Evolutionary conservation across 2,329 filamentous ascomycete species (phyloP), one percentile per base, ranked within the genome.

Genomic region (Ophiosphaerella herpotricha): DNA sequence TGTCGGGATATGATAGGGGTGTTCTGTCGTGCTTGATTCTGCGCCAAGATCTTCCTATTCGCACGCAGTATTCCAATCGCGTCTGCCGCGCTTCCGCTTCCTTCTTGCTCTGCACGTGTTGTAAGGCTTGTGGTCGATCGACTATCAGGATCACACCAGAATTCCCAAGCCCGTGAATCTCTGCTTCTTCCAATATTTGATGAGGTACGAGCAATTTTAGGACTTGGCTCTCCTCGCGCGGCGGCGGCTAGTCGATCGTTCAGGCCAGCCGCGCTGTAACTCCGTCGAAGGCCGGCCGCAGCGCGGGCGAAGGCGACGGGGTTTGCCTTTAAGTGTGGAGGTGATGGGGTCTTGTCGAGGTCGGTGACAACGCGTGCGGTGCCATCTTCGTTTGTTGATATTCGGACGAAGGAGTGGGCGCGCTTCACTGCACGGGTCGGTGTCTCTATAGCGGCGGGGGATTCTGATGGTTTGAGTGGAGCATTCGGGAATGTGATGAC

Each of bases 81-180:
- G 31, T 89, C 89, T 52, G 88, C 83, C 46, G 90, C 90, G 36
- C 89, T 92, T 18, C 90, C 90, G 59, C 82, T 90, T 7, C 84
- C 84, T 67, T 95, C 90, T 60, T 90, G 86, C 74, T 93, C 88
- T 8, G 89, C 89, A 59, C 90, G 88, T n/a, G 84, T 83, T 18
- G 87, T 91, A 47, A 96, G 77, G 58, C 91, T 89, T 64, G 64
- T 67, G 32, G 64, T 69, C 49, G 91, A 90, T 37, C 88, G 86
- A 43, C 83, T 79, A 58, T 94, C 89, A 7, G 87, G 86, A 67
- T 96, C 90, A 64, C 90, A 93, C 76, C 89, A 92, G 49, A 91
- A 91, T 66, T 96, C 90, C 93, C 93, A 97, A 6, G 88, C 89
- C 43, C 91, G 86, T 14, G 91, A 90, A 71, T 97, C 90, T 46